Conservation (phyloP, 1,139 yeast species). For the Saccharomyces hybrid region DNA sequence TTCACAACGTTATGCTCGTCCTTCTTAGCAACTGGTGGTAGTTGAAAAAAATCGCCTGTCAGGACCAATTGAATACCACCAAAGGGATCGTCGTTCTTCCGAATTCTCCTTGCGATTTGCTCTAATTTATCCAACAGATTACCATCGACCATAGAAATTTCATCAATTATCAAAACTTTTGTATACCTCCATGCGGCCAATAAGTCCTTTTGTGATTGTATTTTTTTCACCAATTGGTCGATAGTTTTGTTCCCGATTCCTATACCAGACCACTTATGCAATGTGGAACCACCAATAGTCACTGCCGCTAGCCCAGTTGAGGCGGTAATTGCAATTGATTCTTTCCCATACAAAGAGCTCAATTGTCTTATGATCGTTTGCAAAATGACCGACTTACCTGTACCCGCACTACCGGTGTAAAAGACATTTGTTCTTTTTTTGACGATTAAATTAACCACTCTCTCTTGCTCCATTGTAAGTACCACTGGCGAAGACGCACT, state of each 20-base stretch:
- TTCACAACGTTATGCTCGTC: slow-evolving; percentile 29
- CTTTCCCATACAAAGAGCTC: slow-evolving; percentile 37
- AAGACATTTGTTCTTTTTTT: slow-evolving; percentile 47
- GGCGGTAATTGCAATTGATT: slow-evolving; percentile 72
- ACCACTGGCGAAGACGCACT: slow-evolving; percentile 8
- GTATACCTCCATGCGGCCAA: slow-evolving; percentile 52
- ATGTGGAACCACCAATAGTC: slow-evolving; percentile 75
- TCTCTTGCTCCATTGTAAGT: slow-evolving; percentile 44
- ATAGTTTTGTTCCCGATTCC: slow-evolving; percentile 59
- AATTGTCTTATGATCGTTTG: slow-evolving; percentile 47
- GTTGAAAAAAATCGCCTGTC: slow-evolving; percentile 80
- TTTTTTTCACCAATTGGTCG: slow-evolving; percentile 38
- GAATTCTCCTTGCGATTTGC: slow-evolving; percentile 46
- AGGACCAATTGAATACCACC: slow-evolving; percentile 77
- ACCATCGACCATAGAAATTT: slow-evolving; percentile 78
- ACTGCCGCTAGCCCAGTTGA: slow-evolving; percentile 91
- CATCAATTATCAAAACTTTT: slow-evolving; percentile 68
- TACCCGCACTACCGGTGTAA: slow-evolving; percentile 79
- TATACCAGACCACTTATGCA: slow-evolving; percentile 70
- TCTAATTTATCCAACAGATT: slow-evolving; percentile 57
- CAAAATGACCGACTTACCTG: slow-evolving; percentile 75
- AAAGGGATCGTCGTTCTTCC: slow-evolving; percentile 47
- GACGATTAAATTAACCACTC: slow-evolving; percentile 47
- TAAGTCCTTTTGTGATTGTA: slow-evolving; percentile 40
- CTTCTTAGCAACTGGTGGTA: slow-evolving; percentile 65